A percentile compares a stretch with the other conserved stretches of the same genome.
Conservation (phyloP, 2,329 filamentous ascomycete genomes). For the Pseudopithomyces chartarum region DNA sequence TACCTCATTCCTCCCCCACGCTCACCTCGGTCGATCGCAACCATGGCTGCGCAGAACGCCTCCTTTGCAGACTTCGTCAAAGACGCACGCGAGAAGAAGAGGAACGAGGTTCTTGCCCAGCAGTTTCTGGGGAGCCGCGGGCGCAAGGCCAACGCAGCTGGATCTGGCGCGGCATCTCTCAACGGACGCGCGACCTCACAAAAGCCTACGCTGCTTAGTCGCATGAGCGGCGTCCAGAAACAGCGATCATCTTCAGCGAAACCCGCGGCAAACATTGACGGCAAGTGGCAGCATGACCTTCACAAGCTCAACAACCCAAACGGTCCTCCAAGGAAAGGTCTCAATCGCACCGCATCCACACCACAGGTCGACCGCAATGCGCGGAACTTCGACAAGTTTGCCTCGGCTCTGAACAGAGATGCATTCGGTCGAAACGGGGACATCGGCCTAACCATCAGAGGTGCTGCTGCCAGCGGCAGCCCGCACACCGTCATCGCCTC, state of each 20-base stretch:
- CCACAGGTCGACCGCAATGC: conserved; percentile 49
- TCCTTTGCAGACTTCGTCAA: conserved; percentile 40
- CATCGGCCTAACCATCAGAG: conserved; percentile 69
- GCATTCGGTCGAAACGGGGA: conserved; percentile 30
- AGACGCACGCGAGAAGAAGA: conserved; percentile 67
- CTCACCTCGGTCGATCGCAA: not conserved
- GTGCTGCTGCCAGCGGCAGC: conserved; percentile 63
- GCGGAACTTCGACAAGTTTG: conserved; percentile 49
- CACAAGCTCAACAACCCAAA: conserved; percentile 55
- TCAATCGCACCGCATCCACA: conserved; percentile 46
- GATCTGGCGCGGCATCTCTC: conserved; percentile 45
- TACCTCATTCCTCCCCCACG: not conserved
- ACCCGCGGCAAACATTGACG: conserved; percentile 63
- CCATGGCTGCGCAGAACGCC: conserved; percentile 29
- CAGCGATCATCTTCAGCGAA: conserved; percentile 52
- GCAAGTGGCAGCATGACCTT: conserved; percentile 74
- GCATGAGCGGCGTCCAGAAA: conserved; percentile 77
- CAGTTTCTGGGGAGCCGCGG: conserved; percentile 68
- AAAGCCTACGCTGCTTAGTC: conserved; percentile 67
- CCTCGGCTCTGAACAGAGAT: conserved; percentile 36
- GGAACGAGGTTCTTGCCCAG: conserved; percentile 72
- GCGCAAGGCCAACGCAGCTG: conserved; percentile 62
- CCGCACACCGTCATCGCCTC: conserved; percentile 75
- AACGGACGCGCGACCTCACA: conserved; percentile 52
- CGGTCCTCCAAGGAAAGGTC: conserved; percentile 38